Percentiles rank a stretch among this genome's conserved stretches.
Evolutionary conservation across 345 rosid species (phyloP).

Genomic region (Gossypium stocksii): DNA sequence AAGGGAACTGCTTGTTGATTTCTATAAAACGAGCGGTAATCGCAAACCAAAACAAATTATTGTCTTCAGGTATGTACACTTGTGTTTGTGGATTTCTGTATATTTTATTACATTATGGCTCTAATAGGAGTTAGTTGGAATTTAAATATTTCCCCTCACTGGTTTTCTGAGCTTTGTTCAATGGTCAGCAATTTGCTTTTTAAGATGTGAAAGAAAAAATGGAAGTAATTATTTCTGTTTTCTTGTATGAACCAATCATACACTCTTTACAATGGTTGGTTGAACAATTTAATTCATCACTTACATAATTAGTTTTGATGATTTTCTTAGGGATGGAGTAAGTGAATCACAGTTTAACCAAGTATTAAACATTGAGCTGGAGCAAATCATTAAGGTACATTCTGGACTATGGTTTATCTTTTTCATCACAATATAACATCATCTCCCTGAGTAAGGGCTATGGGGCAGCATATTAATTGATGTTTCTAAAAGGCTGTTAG

Average conservation of each 20-base stretch:
- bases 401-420: neutral
- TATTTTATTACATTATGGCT: neutral
- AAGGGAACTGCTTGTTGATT: constrained; percentile 69
- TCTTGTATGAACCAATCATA: constrained; percentile 1
- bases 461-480: neutral
- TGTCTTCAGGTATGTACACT: constrained; percentile 57
- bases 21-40: constrained; percentile 45
- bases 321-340: constrained; percentile 73
- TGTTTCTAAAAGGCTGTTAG: neutral
- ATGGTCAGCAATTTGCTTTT: neutral
- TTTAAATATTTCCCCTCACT: neutral
- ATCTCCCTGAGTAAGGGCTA: neutral
- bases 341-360: constrained; percentile 92
- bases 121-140: neutral
- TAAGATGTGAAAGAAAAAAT: neutral
- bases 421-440: neutral
- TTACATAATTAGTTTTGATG: constrained; percentile 8
- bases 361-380: constrained; percentile 75
- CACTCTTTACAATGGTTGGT: neutral
- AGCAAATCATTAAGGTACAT: constrained; percentile 72
- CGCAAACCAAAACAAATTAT: constrained; percentile 74
- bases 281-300: neutral
- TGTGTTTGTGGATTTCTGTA: neutral
- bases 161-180: neutral
- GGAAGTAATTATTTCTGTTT: neutral